Percentiles rank a stretch among this genome's conserved stretches.
Conservation (phyloP, 2,329 filamentous ascomycete species). For the Bipolaris cookei region DNA sequence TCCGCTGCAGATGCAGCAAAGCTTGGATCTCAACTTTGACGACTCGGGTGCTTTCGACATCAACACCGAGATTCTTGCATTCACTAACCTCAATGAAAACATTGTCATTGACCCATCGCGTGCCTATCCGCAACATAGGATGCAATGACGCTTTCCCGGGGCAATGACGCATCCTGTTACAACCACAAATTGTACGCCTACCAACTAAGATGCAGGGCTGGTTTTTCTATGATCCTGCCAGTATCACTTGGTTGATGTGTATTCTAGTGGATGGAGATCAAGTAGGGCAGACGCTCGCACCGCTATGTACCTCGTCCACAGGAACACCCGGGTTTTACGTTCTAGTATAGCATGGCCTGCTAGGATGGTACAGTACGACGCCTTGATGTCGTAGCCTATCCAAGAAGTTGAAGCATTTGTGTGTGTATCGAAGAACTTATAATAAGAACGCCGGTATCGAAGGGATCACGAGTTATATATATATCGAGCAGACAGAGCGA, state of each 20-base stretch:
- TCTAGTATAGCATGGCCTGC: neutral
- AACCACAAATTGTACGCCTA: neutral
- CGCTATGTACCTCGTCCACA: neutral
- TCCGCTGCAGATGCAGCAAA: conserved; percentile 44
- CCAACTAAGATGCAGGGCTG: neutral
- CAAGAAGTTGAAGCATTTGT: neutral
- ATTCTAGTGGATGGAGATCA: neutral
- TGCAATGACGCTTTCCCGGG: neutral
- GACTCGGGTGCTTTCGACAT: conserved; percentile 41
- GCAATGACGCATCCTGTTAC: neutral
- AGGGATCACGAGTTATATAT: no score
- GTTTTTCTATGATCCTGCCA: neutral
- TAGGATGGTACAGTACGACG: neutral
- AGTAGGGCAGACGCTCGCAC: neutral
- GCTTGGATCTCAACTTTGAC: conserved; percentile 42
- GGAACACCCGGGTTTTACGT: neutral
- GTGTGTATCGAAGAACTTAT: no score
- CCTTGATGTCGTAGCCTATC: neutral
- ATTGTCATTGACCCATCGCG: conserved; percentile 38
- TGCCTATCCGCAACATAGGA: conserved; percentile 18
- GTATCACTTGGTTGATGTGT: neutral
- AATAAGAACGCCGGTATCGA: no score
- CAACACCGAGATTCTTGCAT: conserved; percentile 39
- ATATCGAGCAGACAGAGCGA: no score
- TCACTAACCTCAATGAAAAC: conserved; percentile 41